A percentile compares a stretch with the other conserved stretches of the same genome.
phyloP scores from a whole-genome alignment of 2,329 filamentous ascomycete genomes.

The Botrytis porri region DNA sequence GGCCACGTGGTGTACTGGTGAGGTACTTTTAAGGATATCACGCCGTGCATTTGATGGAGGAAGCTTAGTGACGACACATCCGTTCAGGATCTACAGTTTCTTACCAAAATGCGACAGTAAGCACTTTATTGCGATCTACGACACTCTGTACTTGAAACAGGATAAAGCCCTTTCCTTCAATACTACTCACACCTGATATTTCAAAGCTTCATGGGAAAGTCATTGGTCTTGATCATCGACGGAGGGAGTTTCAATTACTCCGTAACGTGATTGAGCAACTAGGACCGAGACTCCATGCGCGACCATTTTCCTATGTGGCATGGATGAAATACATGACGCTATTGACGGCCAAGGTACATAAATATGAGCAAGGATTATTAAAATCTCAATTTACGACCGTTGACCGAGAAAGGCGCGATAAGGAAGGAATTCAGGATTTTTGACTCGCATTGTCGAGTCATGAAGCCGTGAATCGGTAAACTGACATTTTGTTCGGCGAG shows the following conservation, averaged over 20 bases:
- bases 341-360: constrained; percentile 5
- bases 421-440: not conserved
- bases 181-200: not conserved
- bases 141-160: not conserved
- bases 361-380: constrained; percentile 9
- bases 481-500: not conserved
- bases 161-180: not conserved
- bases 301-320: not conserved
- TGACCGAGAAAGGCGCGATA: constrained; percentile 12
- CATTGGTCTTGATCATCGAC: not conserved
- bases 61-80: not conserved
- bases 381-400: not conserved
- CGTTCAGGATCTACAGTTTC: not conserved
- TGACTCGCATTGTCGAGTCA: not conserved
- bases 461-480: not conserved
- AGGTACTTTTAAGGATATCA: constrained; percentile 6
- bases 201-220: not conserved
- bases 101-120: constrained; percentile 12
- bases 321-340: constrained; percentile 1
- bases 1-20: constrained; percentile 7
- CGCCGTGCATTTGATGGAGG: constrained; percentile 8
- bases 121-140: constrained; percentile 5
- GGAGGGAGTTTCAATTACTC: not conserved
- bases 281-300: not conserved
- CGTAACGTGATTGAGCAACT: not conserved